Evolutionary conservation across 106 monocot species (phyloP).

Genomic region (Dendrobium catenatum): DNA sequence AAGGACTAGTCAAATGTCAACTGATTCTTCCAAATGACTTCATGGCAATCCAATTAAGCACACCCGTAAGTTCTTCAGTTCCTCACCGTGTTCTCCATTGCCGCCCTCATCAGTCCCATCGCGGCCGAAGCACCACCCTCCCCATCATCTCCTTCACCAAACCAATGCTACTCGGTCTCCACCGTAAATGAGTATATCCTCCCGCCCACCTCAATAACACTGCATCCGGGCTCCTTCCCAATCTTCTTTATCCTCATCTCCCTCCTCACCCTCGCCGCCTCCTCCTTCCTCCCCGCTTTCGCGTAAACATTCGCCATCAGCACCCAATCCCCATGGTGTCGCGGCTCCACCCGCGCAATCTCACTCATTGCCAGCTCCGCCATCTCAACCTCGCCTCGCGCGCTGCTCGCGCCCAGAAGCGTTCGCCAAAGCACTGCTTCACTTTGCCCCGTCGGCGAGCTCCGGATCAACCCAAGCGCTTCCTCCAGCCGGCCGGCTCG

Average conservation of each 20-base stretch:
- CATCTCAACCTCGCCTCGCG: conserved; percentile 13
- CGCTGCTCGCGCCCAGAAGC: conserved; percentile 31
- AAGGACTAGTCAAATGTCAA: no score
- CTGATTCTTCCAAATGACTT: neutral
- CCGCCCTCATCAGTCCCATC: neutral
- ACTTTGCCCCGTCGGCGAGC: conserved; percentile 23
- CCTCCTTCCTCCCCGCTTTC: conserved; percentile 21
- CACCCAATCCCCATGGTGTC: conserved; percentile 26
- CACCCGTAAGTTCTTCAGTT: neutral
- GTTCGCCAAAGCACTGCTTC: conserved; percentile 36
- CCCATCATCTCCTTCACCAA: neutral
- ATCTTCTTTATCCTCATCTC: conserved; percentile 15
- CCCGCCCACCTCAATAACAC: conserved; percentile 28
- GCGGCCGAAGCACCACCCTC: neutral
- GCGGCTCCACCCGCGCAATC: conserved; percentile 22
- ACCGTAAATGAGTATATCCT: neutral
- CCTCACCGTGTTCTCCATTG: neutral
- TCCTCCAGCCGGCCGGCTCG: conserved; percentile 25
- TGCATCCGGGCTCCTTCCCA: conserved; percentile 24
- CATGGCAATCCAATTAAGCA: neutral
- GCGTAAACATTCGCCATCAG: conserved; percentile 29
- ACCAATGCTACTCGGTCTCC: neutral
- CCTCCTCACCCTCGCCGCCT: conserved; percentile 18
- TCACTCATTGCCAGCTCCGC: conserved; percentile 21
- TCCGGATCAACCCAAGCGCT: conserved; percentile 15